A percentile compares a stretch with the other conserved stretches of the same genome.
Conservation (phyloP, 2,329 filamentous ascomycete species). For the Trichoderma cornu-damae region DNA sequence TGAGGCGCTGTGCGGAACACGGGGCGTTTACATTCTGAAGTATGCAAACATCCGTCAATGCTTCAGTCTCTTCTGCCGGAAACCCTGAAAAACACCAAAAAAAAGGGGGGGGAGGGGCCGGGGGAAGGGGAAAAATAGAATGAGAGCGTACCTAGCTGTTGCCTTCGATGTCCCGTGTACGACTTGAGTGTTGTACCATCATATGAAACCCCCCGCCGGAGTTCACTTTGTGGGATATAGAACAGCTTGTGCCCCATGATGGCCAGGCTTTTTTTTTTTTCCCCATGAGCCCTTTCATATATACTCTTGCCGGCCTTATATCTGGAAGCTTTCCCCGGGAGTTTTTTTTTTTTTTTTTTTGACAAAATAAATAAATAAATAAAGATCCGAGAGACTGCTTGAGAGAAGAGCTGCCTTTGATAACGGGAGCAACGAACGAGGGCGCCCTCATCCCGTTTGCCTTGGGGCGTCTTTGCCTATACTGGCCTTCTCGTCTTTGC, state of each 20-base stretch:
- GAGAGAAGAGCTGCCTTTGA: neutral
- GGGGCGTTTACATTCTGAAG: slow-evolving; percentile 20
- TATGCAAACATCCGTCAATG: slow-evolving; percentile 28
- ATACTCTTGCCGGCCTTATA: neutral
- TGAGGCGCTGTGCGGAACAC: neutral
- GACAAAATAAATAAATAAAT: too few species aligned
- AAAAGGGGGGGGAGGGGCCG: too few species aligned
- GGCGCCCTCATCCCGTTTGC: neutral
- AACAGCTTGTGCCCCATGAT: neutral
- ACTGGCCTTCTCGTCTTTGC: neutral
- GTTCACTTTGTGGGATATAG: neutral
- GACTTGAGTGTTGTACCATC: slow-evolving; percentile 28
- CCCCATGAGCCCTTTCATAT: too few species aligned
- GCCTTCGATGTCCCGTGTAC: slow-evolving; percentile 27
- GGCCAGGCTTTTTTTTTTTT: neutral
- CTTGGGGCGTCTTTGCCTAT: neutral
- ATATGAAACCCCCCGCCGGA: slow-evolving; percentile 26
- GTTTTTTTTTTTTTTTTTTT: too few species aligned
- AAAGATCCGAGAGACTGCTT: neutral
- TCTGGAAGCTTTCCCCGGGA: neutral
- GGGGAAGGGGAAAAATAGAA: too few species aligned
- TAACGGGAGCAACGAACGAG: neutral
- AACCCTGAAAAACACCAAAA: too few species aligned
- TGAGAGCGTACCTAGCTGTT: slow-evolving; percentile 23
- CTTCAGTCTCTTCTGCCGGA: slow-evolving; percentile 19